Percentiles rank a stretch among this genome's conserved stretches.
phyloP scores from a whole-genome alignment of 2,329 filamentous ascomycete species.

The Xylariales sp. region DNA sequence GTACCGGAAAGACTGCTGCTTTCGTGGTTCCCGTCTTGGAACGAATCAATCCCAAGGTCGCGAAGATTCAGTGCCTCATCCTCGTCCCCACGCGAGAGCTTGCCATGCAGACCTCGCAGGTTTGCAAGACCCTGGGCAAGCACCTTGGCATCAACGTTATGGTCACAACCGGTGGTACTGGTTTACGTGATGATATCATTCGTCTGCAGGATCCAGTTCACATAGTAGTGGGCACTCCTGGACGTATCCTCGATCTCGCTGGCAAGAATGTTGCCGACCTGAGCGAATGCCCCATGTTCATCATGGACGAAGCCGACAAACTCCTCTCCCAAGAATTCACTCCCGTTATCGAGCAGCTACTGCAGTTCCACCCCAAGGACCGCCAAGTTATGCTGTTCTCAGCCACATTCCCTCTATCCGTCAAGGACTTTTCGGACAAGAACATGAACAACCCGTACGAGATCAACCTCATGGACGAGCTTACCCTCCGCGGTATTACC shows the following conservation, averaged over 20 bases:
- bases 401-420: constrained; percentile 93
- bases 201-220: constrained; percentile 92
- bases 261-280: constrained; percentile 96
- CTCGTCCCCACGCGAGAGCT: constrained; percentile 95
- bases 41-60: constrained; percentile 92
- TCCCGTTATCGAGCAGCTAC: constrained; percentile 90
- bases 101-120: constrained; percentile 96
- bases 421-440: constrained; percentile 97
- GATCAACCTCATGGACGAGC: constrained; percentile 99
- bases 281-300: constrained; percentile 93
- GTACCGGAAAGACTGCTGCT: constrained; percentile 95
- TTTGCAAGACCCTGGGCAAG: constrained; percentile 97
- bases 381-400: constrained; percentile 99
- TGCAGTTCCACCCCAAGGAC: constrained; percentile 94
- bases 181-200: constrained; percentile 93
- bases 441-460: constrained; percentile 96
- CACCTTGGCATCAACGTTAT: constrained; percentile 97
- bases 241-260: constrained; percentile 91
- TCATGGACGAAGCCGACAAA: constrained; percentile 99
- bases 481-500: constrained; percentile 95
- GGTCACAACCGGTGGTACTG: constrained; percentile 97
- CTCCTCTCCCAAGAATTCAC: constrained; percentile 95
- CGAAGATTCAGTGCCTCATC: constrained; percentile 94
- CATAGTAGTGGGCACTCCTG: constrained; percentile 95
- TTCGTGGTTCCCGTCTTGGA: constrained; percentile 95